Evolutionary conservation across 345 rosid genomes (phyloP).

Genomic region (Crucihimalaya himalaica): DNA sequence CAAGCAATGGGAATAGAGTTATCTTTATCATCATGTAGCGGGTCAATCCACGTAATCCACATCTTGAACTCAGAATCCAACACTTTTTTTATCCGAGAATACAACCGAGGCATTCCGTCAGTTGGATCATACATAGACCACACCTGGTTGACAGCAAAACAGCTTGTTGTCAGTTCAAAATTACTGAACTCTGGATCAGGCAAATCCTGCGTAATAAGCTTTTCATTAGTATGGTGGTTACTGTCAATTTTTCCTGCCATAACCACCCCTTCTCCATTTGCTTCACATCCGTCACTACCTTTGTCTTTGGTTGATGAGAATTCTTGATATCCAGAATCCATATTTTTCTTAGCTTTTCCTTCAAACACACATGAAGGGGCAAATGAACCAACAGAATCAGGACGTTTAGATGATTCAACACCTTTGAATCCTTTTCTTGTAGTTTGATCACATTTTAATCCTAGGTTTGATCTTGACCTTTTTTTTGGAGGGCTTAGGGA

Average conservation of each 20-base stretch:
- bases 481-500: constrained; percentile 39
- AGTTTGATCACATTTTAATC: constrained; percentile 29
- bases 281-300: constrained; percentile 27
- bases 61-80: constrained; percentile 57
- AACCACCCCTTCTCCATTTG: constrained; percentile 36
- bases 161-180: constrained; percentile 54
- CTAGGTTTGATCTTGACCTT: constrained; percentile 40
- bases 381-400: constrained; percentile 38
- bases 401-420: constrained; percentile 34
- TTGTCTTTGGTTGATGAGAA: constrained; percentile 33
- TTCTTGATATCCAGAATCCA: constrained; percentile 38
- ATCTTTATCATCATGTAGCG: constrained; percentile 42
- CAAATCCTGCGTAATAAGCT: constrained; percentile 22
- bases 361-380: constrained; percentile 20
- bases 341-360: constrained; percentile 34
- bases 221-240: constrained; percentile 28
- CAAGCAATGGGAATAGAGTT: constrained; percentile 63
- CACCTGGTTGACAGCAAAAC: constrained; percentile 68
- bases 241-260: constrained; percentile 19
- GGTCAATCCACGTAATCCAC: constrained; percentile 75
- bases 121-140: constrained; percentile 83
- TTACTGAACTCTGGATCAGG: constrained; percentile 79
- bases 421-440: constrained; percentile 20
- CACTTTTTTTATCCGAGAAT: constrained; percentile 67
- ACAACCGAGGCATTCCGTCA: constrained; percentile 85